Conservation (phyloP, 352 stramenopile species). For the Phytophthora ramorum region DNA sequence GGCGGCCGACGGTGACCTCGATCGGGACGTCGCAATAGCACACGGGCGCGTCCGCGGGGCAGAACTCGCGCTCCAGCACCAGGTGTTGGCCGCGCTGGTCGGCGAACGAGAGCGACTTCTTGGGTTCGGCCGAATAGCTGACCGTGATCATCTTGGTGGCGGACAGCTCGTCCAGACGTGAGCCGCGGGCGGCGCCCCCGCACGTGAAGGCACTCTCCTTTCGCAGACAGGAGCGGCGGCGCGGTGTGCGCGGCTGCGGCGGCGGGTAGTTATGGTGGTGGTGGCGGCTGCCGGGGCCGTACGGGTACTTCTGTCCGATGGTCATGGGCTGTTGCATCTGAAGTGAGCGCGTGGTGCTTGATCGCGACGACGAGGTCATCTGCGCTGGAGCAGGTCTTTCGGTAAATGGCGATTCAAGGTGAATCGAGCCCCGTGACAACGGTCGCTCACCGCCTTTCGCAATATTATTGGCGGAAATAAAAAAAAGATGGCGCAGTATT, state of each 20-base stretch:
- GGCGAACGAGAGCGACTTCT: conserved; percentile 69
- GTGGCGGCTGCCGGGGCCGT: conserved; percentile 3
- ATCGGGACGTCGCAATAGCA: conserved; percentile 49
- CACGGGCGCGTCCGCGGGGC: conserved; percentile 49
- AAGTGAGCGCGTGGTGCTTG: conserved; percentile 15
- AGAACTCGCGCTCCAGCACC: conserved; percentile 58
- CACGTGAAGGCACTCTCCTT: conserved; percentile 58
- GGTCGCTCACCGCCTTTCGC: background rate
- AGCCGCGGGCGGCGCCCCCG: conserved; percentile 20
- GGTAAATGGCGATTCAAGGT: conserved; percentile 20
- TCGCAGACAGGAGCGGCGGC: conserved; percentile 49
- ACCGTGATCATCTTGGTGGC: conserved; percentile 43
- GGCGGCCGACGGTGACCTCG: conserved; percentile 30
- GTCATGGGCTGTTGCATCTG: conserved; percentile 38
- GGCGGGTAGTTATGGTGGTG: conserved; percentile 13
- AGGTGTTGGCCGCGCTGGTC: conserved; percentile 61
- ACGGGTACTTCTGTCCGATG: conserved; percentile 34
- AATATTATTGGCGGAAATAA: conserved; percentile 1
- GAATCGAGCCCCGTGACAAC: conserved; percentile 6
- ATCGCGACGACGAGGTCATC: conserved; percentile 32
- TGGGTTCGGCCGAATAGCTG: conserved; percentile 39
- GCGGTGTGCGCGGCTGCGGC: conserved; percentile 15
- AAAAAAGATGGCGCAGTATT: conserved; percentile 1
- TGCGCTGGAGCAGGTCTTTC: conserved; percentile 2
- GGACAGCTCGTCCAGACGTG: conserved; percentile 42